Evolutionary conservation across 2,329 filamentous ascomycete species (phyloP), one percentile per base, ranked within the genome.

Genomic region (Alternaria dauci): DNA sequence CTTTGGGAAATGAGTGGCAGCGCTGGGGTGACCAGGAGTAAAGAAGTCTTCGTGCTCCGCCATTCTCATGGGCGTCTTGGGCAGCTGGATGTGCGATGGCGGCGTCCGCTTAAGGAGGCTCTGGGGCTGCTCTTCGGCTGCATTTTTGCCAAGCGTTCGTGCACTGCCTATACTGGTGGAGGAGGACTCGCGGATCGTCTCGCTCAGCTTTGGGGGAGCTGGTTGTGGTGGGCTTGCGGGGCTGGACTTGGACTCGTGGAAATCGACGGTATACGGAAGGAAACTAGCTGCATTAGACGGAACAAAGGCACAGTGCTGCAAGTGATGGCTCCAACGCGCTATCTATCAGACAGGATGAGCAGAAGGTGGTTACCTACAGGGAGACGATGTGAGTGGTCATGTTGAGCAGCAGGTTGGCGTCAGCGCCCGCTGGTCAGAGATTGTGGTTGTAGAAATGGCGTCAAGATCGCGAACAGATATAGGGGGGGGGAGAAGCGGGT

Each of bases 251-350:
- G 68, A 63, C 58, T 89, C 89, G 55, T 82, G 75, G 78, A 98
- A 98, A 78, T 96, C 89, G 73, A 97, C 85, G 41, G 94, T 98
- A 78, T 96, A 94, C 34, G 94, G 94, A 36, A 97, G 87, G 76
- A 97, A 97, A 58, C 94, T 97, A 75, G n/a, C 51, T 6, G 34
- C 51, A 54, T 69, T 52, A 72, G 67, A 57, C n/a, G 25, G 14
- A 32, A 23, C 25, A 20, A 46, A 51, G 26, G 39, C 8, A 16
- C 16, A 36, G n/a, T 28, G 39, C 23, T 59, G 26, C 52, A 41
- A 34, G 14, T 4, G 8, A 25, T 18, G 25, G 11, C 8, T 26
- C 34, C 14, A 4, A 43, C 5, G 28, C 20, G 34, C 52, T 28
- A 28, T 59, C n/a, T 42, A 23, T 23, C 14, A 16, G 43, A 25